phyloP scores from a whole-genome alignment of 345 rosid genomes.

The Schrenkiella parvula region DNA sequence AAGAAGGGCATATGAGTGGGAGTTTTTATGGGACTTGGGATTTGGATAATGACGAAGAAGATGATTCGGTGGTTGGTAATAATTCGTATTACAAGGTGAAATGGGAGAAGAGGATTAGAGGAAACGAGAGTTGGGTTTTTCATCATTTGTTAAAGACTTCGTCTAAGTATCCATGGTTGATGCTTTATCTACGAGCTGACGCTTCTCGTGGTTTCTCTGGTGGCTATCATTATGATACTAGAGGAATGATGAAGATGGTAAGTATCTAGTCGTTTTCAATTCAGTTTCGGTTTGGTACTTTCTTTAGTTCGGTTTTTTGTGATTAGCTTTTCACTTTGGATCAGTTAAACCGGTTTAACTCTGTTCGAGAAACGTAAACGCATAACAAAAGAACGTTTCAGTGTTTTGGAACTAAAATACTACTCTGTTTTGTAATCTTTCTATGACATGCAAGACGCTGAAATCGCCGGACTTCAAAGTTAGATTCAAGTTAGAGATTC shows the following conservation, averaged over 20 bases:
- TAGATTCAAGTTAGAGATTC: slow-evolving; percentile 38
- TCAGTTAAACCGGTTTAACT: neutral
- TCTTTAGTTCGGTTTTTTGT: neutral
- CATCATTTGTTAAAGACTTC: slow-evolving; percentile 55
- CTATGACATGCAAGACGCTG: slow-evolving; percentile 23
- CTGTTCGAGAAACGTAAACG: neutral
- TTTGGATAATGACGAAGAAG: slow-evolving; percentile 41
- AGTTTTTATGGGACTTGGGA: slow-evolving; percentile 64
- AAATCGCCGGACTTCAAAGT: slow-evolving; percentile 51
- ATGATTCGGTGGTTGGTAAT: slow-evolving; percentile 19
- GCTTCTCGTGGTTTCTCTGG: slow-evolving; percentile 51
- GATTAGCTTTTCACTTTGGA: neutral
- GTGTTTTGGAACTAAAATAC: neutral
- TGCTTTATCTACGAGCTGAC: slow-evolving; percentile 63
- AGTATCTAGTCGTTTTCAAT: neutral
- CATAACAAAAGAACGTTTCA: neutral
- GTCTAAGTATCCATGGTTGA: slow-evolving; percentile 60
- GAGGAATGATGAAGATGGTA: slow-evolving; percentile 60
- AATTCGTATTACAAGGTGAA: slow-evolving; percentile 42
- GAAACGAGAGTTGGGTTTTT: slow-evolving; percentile 50
- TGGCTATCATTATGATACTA: slow-evolving; percentile 54
- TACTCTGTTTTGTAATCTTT: slow-evolving; percentile 10
- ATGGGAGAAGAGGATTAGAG: slow-evolving; percentile 52
- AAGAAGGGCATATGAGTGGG: slow-evolving; percentile 39
- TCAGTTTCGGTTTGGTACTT: neutral